These are phyloP conservation scores for Citrullus mucosospermus DNA, from an alignment of 306 rosid species.

Conservation along the genomic window DNA sequence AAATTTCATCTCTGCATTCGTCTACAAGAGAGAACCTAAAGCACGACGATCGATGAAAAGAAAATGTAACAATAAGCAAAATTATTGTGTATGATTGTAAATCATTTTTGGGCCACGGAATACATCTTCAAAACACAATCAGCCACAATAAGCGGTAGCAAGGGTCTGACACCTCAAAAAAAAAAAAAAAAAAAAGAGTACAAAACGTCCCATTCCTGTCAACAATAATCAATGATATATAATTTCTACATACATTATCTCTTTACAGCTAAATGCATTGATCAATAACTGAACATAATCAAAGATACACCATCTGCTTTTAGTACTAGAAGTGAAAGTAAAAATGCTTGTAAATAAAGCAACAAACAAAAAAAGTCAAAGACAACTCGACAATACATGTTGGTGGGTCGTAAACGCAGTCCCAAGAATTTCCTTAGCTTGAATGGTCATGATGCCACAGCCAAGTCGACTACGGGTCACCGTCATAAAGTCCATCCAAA, in stretches of 20 bases:
- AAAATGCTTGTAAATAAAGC: background rate
- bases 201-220: background rate
- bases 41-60: no score
- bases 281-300: background rate
- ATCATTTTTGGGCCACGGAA: background rate
- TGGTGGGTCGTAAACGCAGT: background rate
- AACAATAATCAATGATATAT: background rate
- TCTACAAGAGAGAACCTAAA: background rate
- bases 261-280: background rate
- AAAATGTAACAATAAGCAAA: background rate
- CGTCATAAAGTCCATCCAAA: conserved; percentile 32
- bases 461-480: conserved; percentile 49
- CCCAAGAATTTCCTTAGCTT: background rate
- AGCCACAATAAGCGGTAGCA: background rate
- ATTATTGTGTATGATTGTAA: background rate
- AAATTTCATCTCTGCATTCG: background rate
- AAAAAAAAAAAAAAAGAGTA: background rate
- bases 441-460: background rate
- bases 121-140: background rate
- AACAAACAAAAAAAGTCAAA: background rate
- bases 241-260: background rate
- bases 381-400: background rate
- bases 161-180: background rate
- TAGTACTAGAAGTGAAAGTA: background rate
- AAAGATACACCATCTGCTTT: background rate